Conservation (phyloP, 345 rosid genomes). For the Crucihimalaya himalaica region DNA sequence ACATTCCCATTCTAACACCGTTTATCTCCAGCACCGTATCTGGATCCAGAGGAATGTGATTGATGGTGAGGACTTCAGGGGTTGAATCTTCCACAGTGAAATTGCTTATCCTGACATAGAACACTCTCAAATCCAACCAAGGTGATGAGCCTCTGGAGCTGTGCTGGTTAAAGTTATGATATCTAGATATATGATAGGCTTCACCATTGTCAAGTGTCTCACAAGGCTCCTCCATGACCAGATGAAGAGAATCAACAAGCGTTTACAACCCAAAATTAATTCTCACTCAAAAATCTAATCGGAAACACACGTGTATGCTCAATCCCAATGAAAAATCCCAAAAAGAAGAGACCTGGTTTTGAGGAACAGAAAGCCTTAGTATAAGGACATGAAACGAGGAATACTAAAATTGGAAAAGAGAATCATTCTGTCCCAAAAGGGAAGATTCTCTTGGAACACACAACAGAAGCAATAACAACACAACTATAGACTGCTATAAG, state of each 20-base stretch:
- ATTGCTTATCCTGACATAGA: constrained; percentile 74
- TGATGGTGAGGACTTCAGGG: constrained; percentile 63
- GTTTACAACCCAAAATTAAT: not conserved
- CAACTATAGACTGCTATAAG: not conserved
- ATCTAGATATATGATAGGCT: constrained; percentile 38
- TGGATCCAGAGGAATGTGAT: constrained; percentile 69
- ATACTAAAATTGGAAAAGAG: constrained; percentile 1
- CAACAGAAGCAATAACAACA: constrained; percentile 19
- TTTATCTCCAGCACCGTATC: constrained; percentile 77
- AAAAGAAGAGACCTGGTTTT: constrained; percentile 30
- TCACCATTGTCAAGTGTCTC: constrained; percentile 46
- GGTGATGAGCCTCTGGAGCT: constrained; percentile 49
- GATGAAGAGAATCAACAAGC: constrained; percentile 24
- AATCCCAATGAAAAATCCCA: constrained; percentile 10
- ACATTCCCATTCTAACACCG: constrained; percentile 59
- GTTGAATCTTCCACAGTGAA: constrained; percentile 63
- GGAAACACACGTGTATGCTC: not conserved
- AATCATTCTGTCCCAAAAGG: constrained; percentile 23
- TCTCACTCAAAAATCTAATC: constrained; percentile 9
- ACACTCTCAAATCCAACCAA: constrained; percentile 85
- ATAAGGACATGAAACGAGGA: constrained; percentile 16
- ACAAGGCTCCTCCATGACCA: constrained; percentile 57
- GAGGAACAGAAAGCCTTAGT: constrained; percentile 29
- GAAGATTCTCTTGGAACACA: constrained; percentile 27
- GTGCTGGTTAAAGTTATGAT: constrained; percentile 41